phyloP scores from a whole-genome alignment of 108 stramenopile genomes.

The Fragilaria radians region DNA sequence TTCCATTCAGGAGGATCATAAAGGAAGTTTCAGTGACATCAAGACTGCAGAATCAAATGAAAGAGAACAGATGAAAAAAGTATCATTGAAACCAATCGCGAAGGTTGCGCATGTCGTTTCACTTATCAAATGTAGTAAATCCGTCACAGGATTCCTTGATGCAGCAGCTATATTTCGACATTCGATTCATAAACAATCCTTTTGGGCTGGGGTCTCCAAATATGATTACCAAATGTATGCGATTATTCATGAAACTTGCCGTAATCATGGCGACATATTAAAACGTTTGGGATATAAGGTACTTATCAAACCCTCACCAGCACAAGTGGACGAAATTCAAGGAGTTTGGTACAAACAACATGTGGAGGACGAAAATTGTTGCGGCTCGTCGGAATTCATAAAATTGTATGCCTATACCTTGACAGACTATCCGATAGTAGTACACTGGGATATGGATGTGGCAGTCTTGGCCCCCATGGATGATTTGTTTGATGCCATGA shows the following conservation, averaged over 20 bases:
- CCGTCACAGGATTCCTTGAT: slow-evolving; percentile 45
- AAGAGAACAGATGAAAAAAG: too few relatives aligned
- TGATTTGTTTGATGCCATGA: slow-evolving; percentile 64
- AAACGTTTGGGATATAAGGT: slow-evolving; percentile 47
- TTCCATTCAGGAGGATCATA: too few relatives aligned
- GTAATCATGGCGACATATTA: slow-evolving; percentile 11
- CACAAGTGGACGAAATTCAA: slow-evolving; percentile 42
- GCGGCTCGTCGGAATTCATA: slow-evolving; percentile 23
- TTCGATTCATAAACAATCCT: slow-evolving; percentile 62
- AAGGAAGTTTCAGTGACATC: too few relatives aligned
- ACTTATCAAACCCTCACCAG: slow-evolving; percentile 46
- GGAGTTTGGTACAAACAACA: not conserved
- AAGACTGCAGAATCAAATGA: too few relatives aligned
- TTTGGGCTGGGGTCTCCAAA: slow-evolving; percentile 7
- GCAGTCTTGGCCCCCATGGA: slow-evolving; percentile 56
- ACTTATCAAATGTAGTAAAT: slow-evolving; percentile 55
- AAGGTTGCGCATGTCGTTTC: slow-evolving; percentile 44
- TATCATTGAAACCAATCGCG: not conserved
- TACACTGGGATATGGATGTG: slow-evolving; percentile 60
- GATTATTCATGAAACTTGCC: slow-evolving; percentile 49
- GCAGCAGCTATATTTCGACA: slow-evolving; percentile 56
- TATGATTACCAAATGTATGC: slow-evolving; percentile 64
- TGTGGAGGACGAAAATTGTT: slow-evolving; percentile 9
- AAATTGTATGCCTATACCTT: slow-evolving; percentile 16
- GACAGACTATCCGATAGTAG: slow-evolving; percentile 29